Evolutionary conservation across 768 basidiomycete genomes (phyloP).

Genomic region (Paxillus rubicundulus): DNA sequence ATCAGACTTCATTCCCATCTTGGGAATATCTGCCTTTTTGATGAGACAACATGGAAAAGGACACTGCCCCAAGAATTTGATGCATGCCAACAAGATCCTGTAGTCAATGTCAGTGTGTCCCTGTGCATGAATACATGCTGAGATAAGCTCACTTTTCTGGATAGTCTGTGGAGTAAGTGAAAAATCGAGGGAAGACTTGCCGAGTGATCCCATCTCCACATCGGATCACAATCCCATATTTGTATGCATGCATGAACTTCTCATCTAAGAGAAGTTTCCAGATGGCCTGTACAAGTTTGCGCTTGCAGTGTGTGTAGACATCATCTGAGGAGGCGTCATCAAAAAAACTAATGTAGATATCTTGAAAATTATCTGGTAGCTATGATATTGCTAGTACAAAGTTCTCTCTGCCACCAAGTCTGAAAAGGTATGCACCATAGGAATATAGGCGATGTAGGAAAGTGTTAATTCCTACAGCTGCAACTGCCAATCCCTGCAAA

Average conservation of each 20-base stretch:
- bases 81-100: background rate
- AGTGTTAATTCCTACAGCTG: too few relatives aligned
- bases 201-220: background rate
- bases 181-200: background rate
- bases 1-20: background rate
- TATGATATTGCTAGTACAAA: background rate
- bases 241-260: background rate
- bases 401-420: too few relatives aligned
- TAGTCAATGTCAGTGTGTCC: too few relatives aligned
- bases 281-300: background rate
- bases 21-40: background rate
- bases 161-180: constrained; percentile 1
- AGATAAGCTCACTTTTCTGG: constrained; percentile 1
- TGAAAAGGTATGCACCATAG: background rate
- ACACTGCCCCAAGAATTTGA: background rate
- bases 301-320: background rate
- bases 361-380: background rate
- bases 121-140: too few relatives aligned
- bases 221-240: background rate
- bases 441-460: constrained; percentile 13
- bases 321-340: too few relatives aligned
- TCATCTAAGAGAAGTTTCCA: background rate
- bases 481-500: too few relatives aligned
- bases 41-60: background rate
- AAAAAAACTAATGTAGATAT: too few relatives aligned